Evolutionary conservation across 257 asterid genomes (phyloP).

Genomic region (Hygrophila difformis): DNA sequence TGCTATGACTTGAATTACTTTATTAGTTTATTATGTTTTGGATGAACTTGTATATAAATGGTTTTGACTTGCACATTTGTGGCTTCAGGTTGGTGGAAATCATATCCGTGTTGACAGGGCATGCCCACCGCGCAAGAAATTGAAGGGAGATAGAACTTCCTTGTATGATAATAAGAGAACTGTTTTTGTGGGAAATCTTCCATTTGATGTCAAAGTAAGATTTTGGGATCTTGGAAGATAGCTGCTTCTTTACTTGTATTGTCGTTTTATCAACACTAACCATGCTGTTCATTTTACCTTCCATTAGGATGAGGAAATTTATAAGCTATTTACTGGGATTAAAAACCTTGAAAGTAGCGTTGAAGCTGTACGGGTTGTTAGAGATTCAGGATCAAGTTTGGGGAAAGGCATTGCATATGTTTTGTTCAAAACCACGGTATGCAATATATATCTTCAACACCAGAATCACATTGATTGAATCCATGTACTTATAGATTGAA

Average conservation of each 20-base stretch:
- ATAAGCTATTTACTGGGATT: conserved; percentile 55
- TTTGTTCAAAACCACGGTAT: conserved; percentile 83
- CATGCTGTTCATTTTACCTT: conserved; percentile 11
- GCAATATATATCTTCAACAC: neutral
- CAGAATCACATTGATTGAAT: no score
- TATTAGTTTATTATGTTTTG: conserved; percentile 3
- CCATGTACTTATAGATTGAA: no score
- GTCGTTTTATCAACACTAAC: conserved; percentile 5
- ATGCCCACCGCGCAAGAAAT: conserved; percentile 95
- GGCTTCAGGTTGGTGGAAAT: conserved; percentile 70
- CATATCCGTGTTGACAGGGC: conserved; percentile 97
- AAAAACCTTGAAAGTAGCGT: conserved; percentile 62
- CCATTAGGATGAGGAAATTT: conserved; percentile 79
- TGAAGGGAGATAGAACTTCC: conserved; percentile 57
- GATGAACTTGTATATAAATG: neutral
- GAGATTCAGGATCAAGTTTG: conserved; percentile 86
- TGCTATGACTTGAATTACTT: conserved; percentile 39
- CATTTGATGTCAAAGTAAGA: conserved; percentile 85
- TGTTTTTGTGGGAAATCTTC: conserved; percentile 84
- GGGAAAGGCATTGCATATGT: conserved; percentile 96
- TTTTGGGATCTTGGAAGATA: conserved; percentile 3
- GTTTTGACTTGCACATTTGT: conserved; percentile 10
- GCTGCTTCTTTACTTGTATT: conserved; percentile 5
- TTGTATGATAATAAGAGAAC: conserved; percentile 80
- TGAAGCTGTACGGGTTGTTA: conserved; percentile 83